phyloP scores from a whole-genome alignment of 2,329 filamentous ascomycete genomes.

The Metarhizium robertsii region DNA sequence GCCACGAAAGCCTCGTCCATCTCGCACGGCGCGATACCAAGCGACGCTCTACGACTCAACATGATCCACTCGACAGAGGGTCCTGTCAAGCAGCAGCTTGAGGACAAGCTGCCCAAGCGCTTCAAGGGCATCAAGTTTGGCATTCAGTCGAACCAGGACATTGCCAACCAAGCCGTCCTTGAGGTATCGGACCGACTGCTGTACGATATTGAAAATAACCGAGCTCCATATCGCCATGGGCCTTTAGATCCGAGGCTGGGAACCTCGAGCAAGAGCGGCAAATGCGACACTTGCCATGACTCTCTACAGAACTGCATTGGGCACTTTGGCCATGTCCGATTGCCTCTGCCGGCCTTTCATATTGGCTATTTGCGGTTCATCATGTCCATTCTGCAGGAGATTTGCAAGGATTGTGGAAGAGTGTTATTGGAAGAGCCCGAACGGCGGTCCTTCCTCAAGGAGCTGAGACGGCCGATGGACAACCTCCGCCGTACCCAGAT shows the following conservation, averaged over 20 bases:
- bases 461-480: slow-evolving; percentile 76
- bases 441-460: slow-evolving; percentile 66
- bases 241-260: slow-evolving; percentile 83
- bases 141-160: slow-evolving; percentile 87
- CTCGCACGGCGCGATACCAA: neutral
- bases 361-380: slow-evolving; percentile 94
- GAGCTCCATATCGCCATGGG: slow-evolving; percentile 69
- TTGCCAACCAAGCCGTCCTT: slow-evolving; percentile 88
- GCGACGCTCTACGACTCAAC: neutral
- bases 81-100: slow-evolving; percentile 36
- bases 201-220: slow-evolving; percentile 78
- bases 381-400: slow-evolving; percentile 83
- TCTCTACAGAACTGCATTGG: slow-evolving; percentile 79
- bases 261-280: slow-evolving; percentile 73
- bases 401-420: slow-evolving; percentile 86
- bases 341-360: slow-evolving; percentile 88
- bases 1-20: neutral
- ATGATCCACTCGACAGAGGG: neutral
- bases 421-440: slow-evolving; percentile 77
- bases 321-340: slow-evolving; percentile 87
- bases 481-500: slow-evolving; percentile 77
- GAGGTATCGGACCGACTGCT: slow-evolving; percentile 91
- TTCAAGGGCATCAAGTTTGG: slow-evolving; percentile 90
- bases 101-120: slow-evolving; percentile 76
- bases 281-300: slow-evolving; percentile 76